Evolutionary conservation across 2,329 filamentous ascomycete genomes (phyloP), one percentile per base, ranked within the genome.

Genomic region (Sclerotinia glacialis): DNA sequence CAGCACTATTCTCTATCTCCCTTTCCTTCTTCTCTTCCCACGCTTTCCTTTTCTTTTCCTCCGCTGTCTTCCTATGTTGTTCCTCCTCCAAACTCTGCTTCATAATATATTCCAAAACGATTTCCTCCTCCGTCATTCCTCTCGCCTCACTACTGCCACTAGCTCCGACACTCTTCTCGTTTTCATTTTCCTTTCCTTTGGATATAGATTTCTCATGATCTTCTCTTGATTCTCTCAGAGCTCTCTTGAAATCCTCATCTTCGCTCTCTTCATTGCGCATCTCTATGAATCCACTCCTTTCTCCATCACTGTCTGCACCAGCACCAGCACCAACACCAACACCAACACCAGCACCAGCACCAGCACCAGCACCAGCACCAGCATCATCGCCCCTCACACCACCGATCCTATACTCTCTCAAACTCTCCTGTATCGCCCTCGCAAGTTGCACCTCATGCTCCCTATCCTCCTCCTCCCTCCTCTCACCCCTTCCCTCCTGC

Each of bases 91-190:
- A 75, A 76, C 89, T 92, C 79, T 93, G 89, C 79, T 87, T 89
- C 81, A 89, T 90, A 50, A 92, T 83, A 76, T 91, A 92, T 72
- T 92, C 89, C 75, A 93, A 77, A 11, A 93, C 85, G 67, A 90
- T 86, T 66, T 92, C 85, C 74, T 93, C 89, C 74, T 93, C 90
- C 0, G 82, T 85, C 73, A 66, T 46, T 16, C 56, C 42, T 26
- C 42, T 26, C 4, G 14, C 9, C 8, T 9, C 40, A 8, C 40
- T 37, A 3, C 23, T 6, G 14, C n/a, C 78, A 50, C 14, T n/a
- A 26, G 42, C 28, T 37, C 44, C 50, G 21, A 3, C 18, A 34
- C 44, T 28, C 18, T 47, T 64, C 8, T 47, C 42, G 9, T 12
- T 60, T 18, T 60, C 28, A 6, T 37, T 50, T 52, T 46, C 46